These are phyloP conservation scores for Pistacia vera DNA, from an alignment of 345 rosid genomes.

Conservation along the genomic window DNA sequence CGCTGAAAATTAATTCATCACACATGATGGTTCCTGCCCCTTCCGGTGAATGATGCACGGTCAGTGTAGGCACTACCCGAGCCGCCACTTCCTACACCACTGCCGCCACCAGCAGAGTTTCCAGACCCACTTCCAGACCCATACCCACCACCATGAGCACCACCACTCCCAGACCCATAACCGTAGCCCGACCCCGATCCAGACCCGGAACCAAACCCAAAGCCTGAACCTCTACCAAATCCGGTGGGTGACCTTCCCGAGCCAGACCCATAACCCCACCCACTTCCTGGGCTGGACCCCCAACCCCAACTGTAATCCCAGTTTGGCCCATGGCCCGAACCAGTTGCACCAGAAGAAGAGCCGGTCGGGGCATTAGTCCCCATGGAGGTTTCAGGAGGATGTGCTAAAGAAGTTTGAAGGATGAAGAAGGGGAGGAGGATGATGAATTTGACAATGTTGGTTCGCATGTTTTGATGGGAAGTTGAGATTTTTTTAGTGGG, in stretches of 20 bases:
- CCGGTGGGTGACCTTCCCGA: slow-evolving; percentile 75
- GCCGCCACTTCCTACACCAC: slow-evolving; percentile 33
- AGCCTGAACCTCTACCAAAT: slow-evolving; percentile 72
- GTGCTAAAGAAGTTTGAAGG: slow-evolving; percentile 7
- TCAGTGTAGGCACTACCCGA: slow-evolving; percentile 24
- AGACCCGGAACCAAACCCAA: slow-evolving; percentile 69
- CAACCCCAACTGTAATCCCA: slow-evolving; percentile 86
- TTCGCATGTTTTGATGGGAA: slow-evolving; percentile 16
- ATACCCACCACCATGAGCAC: slow-evolving; percentile 72
- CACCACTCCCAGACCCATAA: slow-evolving; percentile 75
- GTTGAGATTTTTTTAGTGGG: not conserved
- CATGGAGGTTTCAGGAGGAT: slow-evolving; percentile 25
- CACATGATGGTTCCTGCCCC: slow-evolving; percentile 28
- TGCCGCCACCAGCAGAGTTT: slow-evolving; percentile 41
- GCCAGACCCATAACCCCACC: slow-evolving; percentile 91
- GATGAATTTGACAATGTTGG: slow-evolving; percentile 5
- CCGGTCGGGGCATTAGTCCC: slow-evolving; percentile 31
- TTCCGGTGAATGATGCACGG: not conserved
- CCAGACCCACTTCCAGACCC: slow-evolving; percentile 76
- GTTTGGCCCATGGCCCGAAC: slow-evolving; percentile 80
- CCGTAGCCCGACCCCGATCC: slow-evolving; percentile 80
- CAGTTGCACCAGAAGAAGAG: slow-evolving; percentile 50
- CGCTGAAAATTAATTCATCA: slow-evolving; percentile 13
- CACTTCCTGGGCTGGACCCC: slow-evolving; percentile 76
- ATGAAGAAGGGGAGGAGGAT: slow-evolving; percentile 22